These are phyloP conservation scores for Paraconiothyrium brasiliense DNA, from an alignment of 2,329 filamentous ascomycete genomes.

Conservation along the genomic window DNA sequence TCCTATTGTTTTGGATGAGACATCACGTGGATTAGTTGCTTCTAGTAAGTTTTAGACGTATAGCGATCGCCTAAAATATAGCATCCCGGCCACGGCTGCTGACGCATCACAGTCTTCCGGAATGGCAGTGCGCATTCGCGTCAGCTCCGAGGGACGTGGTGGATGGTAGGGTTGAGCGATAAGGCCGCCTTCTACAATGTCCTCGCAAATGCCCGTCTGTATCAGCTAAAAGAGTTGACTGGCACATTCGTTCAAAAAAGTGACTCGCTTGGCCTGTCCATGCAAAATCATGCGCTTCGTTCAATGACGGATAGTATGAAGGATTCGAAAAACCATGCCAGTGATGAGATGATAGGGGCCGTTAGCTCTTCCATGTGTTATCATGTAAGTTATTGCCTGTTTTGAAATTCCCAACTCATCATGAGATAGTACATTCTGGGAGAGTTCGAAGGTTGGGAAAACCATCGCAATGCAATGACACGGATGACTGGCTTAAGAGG, in stretches of 20 bases:
- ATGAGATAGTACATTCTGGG: constrained; percentile 15
- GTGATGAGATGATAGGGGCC: constrained; percentile 31
- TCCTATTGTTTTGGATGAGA: constrained; percentile 38
- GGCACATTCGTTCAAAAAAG: constrained; percentile 34
- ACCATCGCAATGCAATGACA: constrained; percentile 35
- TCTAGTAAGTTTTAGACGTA: constrained; percentile 30
- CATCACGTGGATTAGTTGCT: constrained; percentile 32
- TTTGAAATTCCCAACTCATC: neutral
- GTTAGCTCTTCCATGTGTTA: constrained; percentile 40
- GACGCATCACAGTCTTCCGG: constrained; percentile 34
- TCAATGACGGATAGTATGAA: constrained; percentile 32
- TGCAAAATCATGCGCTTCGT: constrained; percentile 36
- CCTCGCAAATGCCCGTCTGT: constrained; percentile 41
- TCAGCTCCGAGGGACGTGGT: constrained; percentile 39
- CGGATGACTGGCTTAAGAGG: constrained; percentile 37
- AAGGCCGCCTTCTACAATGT: constrained; percentile 35
- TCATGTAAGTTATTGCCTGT: constrained; percentile 28
- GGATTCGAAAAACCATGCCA: constrained; percentile 30
- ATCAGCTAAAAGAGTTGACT: constrained; percentile 29
- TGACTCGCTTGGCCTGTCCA: constrained; percentile 29
- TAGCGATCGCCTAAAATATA: neutral
- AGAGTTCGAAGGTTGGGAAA: constrained; percentile 32
- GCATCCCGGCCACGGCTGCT: constrained; percentile 17
- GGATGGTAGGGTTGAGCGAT: constrained; percentile 34
- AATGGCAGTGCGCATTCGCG: constrained; percentile 32